These are phyloP conservation scores for Imleria badia DNA, from an alignment of 768 basidiomycete species.

Conservation along the genomic window DNA sequence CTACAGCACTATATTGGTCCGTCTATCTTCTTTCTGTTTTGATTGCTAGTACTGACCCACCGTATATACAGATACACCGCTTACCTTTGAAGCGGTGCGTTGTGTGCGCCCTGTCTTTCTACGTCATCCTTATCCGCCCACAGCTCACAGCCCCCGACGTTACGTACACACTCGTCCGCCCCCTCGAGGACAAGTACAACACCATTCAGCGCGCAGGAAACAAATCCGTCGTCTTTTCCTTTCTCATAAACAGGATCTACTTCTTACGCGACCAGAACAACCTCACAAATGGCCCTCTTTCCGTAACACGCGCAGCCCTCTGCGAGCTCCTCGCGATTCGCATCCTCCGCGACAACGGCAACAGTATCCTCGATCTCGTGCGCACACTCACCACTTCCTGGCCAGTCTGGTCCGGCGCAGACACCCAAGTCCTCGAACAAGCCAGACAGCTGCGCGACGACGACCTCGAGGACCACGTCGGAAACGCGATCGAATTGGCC, in stretches of 20 bases:
- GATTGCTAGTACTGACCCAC: neutral
- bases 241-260: slow-evolving; percentile 83
- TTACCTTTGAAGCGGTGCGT: slow-evolving; percentile 76
- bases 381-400: slow-evolving; percentile 75
- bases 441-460: slow-evolving; percentile 66
- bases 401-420: slow-evolving; percentile 79
- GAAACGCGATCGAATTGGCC: slow-evolving; percentile 92
- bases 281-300: slow-evolving; percentile 67
- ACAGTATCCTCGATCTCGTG: slow-evolving; percentile 66
- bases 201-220: slow-evolving; percentile 72
- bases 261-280: slow-evolving; percentile 73
- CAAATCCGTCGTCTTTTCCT: slow-evolving; percentile 82
- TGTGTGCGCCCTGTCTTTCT: neutral
- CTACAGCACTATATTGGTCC: slow-evolving; percentile 69
- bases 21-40: slow-evolving; percentile 1
- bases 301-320: slow-evolving; percentile 70
- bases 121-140: slow-evolving; percentile 8
- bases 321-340: slow-evolving; percentile 91
- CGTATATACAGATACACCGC: slow-evolving; percentile 67
- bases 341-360: slow-evolving; percentile 68
- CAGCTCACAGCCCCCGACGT: slow-evolving; percentile 85
- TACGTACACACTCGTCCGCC: slow-evolving; percentile 86
- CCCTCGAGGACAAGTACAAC: slow-evolving; percentile 84
- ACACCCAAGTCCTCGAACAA: slow-evolving; percentile 52
- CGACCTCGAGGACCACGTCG: slow-evolving; percentile 75